phyloP scores from a whole-genome alignment of 2,329 filamentous ascomycete genomes.

The Fusarium stilboides region DNA sequence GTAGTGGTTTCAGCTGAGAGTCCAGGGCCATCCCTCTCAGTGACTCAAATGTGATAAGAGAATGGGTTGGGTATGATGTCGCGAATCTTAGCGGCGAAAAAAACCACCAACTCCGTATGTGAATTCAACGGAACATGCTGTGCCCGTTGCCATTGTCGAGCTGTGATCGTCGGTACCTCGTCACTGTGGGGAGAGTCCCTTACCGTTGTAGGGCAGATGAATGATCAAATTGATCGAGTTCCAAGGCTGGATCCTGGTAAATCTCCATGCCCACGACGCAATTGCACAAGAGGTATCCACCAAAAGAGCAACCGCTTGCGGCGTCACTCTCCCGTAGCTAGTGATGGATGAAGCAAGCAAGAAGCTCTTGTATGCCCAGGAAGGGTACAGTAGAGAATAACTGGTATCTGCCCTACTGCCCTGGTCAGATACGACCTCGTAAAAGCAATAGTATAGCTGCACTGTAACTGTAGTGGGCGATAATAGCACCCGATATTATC shows the following conservation, averaged over 20 bases:
- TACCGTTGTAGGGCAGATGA: constrained; percentile 32
- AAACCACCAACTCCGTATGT: no score
- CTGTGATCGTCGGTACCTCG: constrained; percentile 34
- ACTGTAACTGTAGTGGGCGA: constrained; percentile 19
- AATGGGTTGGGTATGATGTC: constrained; percentile 4
- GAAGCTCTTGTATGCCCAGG: no score
- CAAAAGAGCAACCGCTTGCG: constrained; percentile 21
- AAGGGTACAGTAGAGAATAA: no score
- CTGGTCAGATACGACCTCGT: no score
- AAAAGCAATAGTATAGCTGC: constrained; percentile 10
- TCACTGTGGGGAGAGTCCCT: constrained; percentile 36
- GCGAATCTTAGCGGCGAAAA: neutral
- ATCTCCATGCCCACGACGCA: constrained; percentile 34
- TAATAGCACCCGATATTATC: constrained; percentile 13
- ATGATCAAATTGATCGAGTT: constrained; percentile 34
- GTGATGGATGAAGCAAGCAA: neutral
- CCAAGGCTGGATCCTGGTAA: constrained; percentile 40
- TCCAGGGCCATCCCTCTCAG: constrained; percentile 5
- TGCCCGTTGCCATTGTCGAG: constrained; percentile 4
- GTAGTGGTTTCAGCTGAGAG: constrained; percentile 42
- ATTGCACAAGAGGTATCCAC: constrained; percentile 32
- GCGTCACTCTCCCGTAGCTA: neutral
- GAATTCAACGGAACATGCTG: neutral
- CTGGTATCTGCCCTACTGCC: no score
- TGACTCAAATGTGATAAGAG: constrained; percentile 16